phyloP scores from a whole-genome alignment of 2,329 filamentous ascomycete species.

The Tolypocladium pustulatum region DNA sequence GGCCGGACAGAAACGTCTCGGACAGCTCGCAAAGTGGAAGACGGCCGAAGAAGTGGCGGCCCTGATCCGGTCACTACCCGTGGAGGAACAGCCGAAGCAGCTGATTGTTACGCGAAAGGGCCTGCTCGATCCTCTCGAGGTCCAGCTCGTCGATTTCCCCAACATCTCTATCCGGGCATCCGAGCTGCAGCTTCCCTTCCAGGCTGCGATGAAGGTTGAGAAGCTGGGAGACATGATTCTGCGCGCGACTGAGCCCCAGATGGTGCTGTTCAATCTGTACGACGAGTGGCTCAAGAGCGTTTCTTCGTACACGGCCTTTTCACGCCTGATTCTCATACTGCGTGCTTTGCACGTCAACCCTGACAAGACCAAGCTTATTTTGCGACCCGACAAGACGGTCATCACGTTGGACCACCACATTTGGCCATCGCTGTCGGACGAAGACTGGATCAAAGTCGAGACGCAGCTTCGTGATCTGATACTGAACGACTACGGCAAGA shows the following conservation, averaged over 20 bases:
- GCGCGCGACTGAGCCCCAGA: slow-evolving; percentile 95
- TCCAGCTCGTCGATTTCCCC: slow-evolving; percentile 94
- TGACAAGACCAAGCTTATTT: slow-evolving; percentile 93
- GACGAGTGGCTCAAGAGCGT: slow-evolving; percentile 99
- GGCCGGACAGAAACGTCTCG: slow-evolving; percentile 98
- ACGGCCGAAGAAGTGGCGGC: slow-evolving; percentile 99
- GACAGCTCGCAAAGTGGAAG: slow-evolving; percentile 98
- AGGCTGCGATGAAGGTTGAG: slow-evolving; percentile 99
- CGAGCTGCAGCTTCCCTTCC: slow-evolving; percentile 94
- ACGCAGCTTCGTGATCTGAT: slow-evolving; percentile 91
- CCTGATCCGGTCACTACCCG: slow-evolving; percentile 85
- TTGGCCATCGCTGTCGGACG: slow-evolving; percentile 88
- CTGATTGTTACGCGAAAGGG: slow-evolving; percentile 97
- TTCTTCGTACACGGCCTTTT: slow-evolving; percentile 97
- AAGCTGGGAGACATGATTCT: slow-evolving; percentile 99
- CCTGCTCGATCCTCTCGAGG: slow-evolving; percentile 90
- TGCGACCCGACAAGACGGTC: slow-evolving; percentile 93
- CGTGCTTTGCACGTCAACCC: slow-evolving; percentile 95
- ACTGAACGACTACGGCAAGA: slow-evolving; percentile 97
- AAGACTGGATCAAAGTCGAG: slow-evolving; percentile 99
- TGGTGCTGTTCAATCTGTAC: slow-evolving; percentile 98
- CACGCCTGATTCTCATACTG: slow-evolving; percentile 83
- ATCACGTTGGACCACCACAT: slow-evolving; percentile 99
- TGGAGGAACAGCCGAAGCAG: slow-evolving; percentile 98
- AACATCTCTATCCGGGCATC: slow-evolving; percentile 98